These are phyloP conservation scores for Westerdykella sp. DNA, from an alignment of 2,329 filamentous ascomycete species.

Conservation along the genomic window DNA sequence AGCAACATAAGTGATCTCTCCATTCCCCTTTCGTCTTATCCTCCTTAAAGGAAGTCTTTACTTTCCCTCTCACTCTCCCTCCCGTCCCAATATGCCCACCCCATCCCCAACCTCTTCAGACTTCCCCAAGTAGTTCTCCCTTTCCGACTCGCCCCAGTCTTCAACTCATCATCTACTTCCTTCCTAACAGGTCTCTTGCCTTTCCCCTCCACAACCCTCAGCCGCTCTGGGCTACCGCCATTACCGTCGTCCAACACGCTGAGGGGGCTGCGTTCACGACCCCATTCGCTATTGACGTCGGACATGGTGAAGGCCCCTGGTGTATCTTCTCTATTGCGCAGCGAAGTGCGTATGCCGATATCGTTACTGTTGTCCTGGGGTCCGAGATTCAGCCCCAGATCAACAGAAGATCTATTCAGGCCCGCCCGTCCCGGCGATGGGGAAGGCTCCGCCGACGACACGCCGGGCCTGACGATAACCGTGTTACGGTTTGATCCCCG, in stretches of 20 bases:
- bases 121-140: slow-evolving; percentile 21
- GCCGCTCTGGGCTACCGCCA: slow-evolving; percentile 7
- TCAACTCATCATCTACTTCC: slow-evolving; percentile 6
- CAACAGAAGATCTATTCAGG: too few relatives aligned
- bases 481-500: background rate
- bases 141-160: slow-evolving; percentile 4
- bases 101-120: slow-evolving; percentile 13
- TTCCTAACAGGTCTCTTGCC: slow-evolving; percentile 9
- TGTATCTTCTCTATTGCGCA: background rate
- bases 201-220: slow-evolving; percentile 13
- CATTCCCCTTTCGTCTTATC: too few relatives aligned
- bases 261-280: slow-evolving; percentile 12
- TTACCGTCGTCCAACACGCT: slow-evolving; percentile 9
- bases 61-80: slow-evolving; percentile 2
- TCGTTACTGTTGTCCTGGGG: background rate
- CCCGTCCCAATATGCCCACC: slow-evolving; percentile 7
- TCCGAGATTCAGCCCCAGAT: too few relatives aligned
- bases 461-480: background rate
- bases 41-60: slow-evolving; percentile 19
- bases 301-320: background rate
- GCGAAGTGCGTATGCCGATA: background rate
- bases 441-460: background rate
- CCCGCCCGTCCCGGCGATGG: too few relatives aligned
- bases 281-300: slow-evolving; percentile 6
- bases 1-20: too few relatives aligned